Evolutionary conservation across 148 eudicot species (phyloP), one percentile per base, ranked within the genome.

Genomic region (Persicaria maculosa): DNA sequence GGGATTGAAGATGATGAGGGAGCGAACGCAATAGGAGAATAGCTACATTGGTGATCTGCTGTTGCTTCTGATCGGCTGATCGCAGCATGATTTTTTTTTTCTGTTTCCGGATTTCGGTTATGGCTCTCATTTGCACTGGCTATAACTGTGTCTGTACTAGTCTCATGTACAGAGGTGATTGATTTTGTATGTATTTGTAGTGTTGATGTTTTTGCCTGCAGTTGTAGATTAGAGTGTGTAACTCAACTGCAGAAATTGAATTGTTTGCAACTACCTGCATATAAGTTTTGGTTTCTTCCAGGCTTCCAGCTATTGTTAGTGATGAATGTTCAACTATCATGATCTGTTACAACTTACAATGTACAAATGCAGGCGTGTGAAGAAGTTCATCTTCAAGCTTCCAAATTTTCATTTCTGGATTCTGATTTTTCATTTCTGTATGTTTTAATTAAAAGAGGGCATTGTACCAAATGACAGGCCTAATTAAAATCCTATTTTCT

Each of bases 1-100:
- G 76, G 97, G 97, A 9, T 19, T 87, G 85, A 87, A 91, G 84
- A 77, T 89, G 6, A 65, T 81, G 65, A 76, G 75, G 47, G 86
- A 84, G 25, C 76, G 88, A 82, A 46, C 55, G 75, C 75, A 73
- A 72, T 65, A 82, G 77, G 50, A 77, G 53, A 14, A 45, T 47
- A 20, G 7, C 55, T 15, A 15, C 11, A 4, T 65, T 65, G 68
- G 25, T 25, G 40, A 17, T 19, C 20, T 57, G 68, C 67, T 59
- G 77, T 17, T 59, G 54, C 53, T 73, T 19, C 20, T 47, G 55
- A 47, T 25, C 14, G n/a, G 22, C 20, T 47, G 55, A 47, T 25
- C 14, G n/a, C 69, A 36, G 40, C 69, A 64, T 64, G 69, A 36
- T 9, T 64, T 36, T 62, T 11, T 25, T 25, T 22, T 9, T 25